Evolutionary conservation across 2,329 filamentous ascomycete species (phyloP), one percentile per base, ranked within the genome.

Genomic region (Akanthomyces muscarius): DNA sequence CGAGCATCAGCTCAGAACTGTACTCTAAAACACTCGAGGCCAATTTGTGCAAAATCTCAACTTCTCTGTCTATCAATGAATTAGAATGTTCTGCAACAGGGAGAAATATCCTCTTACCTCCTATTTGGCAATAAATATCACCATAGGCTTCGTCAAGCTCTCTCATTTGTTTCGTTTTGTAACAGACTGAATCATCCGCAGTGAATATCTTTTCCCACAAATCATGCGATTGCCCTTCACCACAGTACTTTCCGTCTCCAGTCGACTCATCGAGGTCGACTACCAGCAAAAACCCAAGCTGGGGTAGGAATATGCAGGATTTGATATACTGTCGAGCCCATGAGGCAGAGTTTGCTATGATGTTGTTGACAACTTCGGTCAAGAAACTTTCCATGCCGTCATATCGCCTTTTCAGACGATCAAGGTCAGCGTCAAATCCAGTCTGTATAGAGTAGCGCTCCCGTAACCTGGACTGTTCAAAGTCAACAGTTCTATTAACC

Each of bases 301-400:
- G 92, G 0, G 93, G 94, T 65, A 96, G 89, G 72, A 95, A 97
- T 21, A 95, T 89, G 66, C 96, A 96, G 61, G 93, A 93, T 41
- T 82, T 79, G 16, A 88, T 76, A 64, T 83, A 80, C 36, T 75
- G 72, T 30, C 73, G 73, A 21, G 81, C 80, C 80, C 82, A 82
- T 64, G 83, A 79, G 1, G 92, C 89, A 23, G 95, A 78, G 1
- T 81, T 80, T 16, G 75, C 73, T 0, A 84, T 83, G 63, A 97
- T 79, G n/a, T 85, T 82, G 21, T 81, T 78, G 5, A 88, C 87
- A 2, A 92, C 85, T 60, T 86, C 76, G 2, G 85, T 87, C 16
- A 99, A 81, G 14, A 97, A 81, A 64, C 83, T 81, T 61, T 90
- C 88, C 69, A 98, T 84, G 0, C 90, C 90, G 67, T 91, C 86